Evolutionary conservation across 306 rosid species (phyloP), one percentile per base, ranked within the genome.

Genomic region (Sindora glabra): DNA sequence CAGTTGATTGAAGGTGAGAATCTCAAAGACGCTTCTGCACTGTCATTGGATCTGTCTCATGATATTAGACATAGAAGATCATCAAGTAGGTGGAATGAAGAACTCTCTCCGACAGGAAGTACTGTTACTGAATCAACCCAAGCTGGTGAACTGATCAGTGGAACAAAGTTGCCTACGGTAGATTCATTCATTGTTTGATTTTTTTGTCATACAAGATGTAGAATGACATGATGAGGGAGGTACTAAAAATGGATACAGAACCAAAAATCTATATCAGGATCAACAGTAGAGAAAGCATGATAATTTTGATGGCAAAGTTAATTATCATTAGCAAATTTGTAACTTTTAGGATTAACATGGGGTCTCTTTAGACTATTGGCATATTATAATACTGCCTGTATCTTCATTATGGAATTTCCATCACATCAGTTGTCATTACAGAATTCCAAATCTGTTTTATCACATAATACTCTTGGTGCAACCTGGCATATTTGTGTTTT

Each of bases 21-120:
- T 61, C 77, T 70, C 64, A 89, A 74, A 62, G 97, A 89, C 40
- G 74, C 90, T 64, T 80, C 79, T 33, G 65, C 59, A 13, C 73
- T 38, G 63, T 54, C 82, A 49, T 70, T 80, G 13, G 81, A 81
- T 76, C 42, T 77, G 37, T 71, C 89, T 68, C 71, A 56, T 52
- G 98, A 85, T 48, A 63, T 62, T 55, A 85, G 79, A 65, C 96
- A 91, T 69, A 83, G 69, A 78, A 83, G 95, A 79, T 86, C 95
- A 42, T 79, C 88, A 65, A 84, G 90, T 80, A 83, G 79, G 65
- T 81, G 95, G 94, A 94, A 79, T 41, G 99, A 82, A 39, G 99
- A 94, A 74, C 72, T 78, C 61, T 84, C 95, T 63, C 81, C 86
- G n/a, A 68, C 87, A 73, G 79, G 89, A 72, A 78, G 97, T 71